Conservation (phyloP, 192 early-diverging fungal genomes). For the Chytriomyces sp. region DNA sequence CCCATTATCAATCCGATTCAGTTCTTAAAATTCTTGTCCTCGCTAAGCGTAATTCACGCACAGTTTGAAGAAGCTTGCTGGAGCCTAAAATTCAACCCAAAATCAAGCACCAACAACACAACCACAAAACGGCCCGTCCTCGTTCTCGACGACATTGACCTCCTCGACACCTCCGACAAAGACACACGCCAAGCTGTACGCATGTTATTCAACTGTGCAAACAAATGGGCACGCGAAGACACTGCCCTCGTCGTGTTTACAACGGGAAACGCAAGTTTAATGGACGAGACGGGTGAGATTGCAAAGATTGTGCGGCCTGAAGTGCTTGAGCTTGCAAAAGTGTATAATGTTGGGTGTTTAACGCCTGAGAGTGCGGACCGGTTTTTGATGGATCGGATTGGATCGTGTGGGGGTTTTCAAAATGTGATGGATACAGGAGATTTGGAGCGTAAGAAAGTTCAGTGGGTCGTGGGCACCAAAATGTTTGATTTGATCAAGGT, state of each 20-base stretch:
- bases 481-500: slow-evolving; percentile 28
- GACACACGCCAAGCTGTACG: slow-evolving; percentile 6
- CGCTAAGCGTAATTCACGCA: not conserved
- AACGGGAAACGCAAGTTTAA: not conserved
- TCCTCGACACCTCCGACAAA: slow-evolving; percentile 17
- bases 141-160: slow-evolving; percentile 35
- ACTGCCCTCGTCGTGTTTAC: slow-evolving; percentile 34
- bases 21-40: too few relatives aligned
- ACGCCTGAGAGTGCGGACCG: not conserved
- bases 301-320: slow-evolving; percentile 15
- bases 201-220: slow-evolving; percentile 38
- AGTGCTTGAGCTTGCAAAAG: slow-evolving; percentile 16
- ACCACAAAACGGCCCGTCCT: slow-evolving; percentile 24
- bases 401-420: not conserved
- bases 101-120: not conserved
- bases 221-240: slow-evolving; percentile 40
- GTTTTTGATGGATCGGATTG: slow-evolving; percentile 17
- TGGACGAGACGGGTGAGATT: not conserved
- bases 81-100: slow-evolving; percentile 23
- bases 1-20: too few relatives aligned
- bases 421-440: not conserved
- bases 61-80: slow-evolving; percentile 36
- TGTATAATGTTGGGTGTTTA: slow-evolving; percentile 20
- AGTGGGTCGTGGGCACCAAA: slow-evolving; percentile 15
- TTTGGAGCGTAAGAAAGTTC: not conserved